phyloP scores from a whole-genome alignment of 495 filamentous ascomycete species.

The Aspergillus baeticus region DNA sequence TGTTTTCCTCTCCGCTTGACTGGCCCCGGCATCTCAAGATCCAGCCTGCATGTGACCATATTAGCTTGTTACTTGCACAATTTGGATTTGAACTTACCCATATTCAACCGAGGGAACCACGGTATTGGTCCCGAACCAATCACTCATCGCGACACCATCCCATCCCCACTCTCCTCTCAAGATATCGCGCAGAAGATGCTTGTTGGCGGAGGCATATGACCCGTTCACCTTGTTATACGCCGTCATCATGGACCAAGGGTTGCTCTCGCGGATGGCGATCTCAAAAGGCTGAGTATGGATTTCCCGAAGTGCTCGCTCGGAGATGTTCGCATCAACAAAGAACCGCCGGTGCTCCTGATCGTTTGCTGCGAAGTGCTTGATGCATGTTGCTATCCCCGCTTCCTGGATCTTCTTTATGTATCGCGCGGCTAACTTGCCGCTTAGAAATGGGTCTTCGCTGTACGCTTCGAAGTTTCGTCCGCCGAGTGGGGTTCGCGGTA shows the following conservation, averaged over 20 bases:
- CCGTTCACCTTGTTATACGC: neutral
- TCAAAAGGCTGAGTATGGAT: neutral
- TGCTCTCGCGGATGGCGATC: neutral
- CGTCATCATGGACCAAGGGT: neutral
- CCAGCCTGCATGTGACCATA: neutral
- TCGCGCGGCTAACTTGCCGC: neutral
- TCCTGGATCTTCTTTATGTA: neutral
- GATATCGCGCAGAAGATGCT: no score
- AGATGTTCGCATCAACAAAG: neutral
- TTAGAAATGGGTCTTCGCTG: conserved; percentile 1
- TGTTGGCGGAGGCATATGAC: neutral
- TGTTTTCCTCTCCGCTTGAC: neutral
- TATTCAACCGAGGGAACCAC: no score
- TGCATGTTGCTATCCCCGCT: neutral
- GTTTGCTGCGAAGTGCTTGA: conserved; percentile 7
- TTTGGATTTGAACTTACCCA: no score
- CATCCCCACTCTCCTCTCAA: no score
- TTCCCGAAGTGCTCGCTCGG: neutral
- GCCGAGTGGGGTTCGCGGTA: neutral
- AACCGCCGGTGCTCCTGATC: neutral
- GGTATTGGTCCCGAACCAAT: no score
- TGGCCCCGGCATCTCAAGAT: neutral
- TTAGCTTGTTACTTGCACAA: no score
- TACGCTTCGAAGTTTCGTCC: conserved; percentile 7
- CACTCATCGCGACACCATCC: no score